A percentile compares a stretch with the other conserved stretches of the same genome.
Evolutionary conservation across 176 grass and related monocot genomes (phyloP).

Genomic region (Oryza australiensis): DNA sequence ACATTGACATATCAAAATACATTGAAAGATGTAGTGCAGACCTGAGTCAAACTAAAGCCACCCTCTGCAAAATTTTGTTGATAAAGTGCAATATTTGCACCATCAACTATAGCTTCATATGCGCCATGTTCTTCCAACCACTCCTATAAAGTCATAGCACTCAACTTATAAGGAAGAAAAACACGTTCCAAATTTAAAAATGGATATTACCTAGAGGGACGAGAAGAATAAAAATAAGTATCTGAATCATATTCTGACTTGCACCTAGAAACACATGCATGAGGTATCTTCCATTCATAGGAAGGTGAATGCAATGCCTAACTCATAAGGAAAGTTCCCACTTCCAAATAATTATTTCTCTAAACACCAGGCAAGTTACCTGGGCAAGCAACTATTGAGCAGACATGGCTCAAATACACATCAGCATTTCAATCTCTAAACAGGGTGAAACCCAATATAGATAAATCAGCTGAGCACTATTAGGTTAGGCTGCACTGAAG

Average conservation of each 20-base stretch:
- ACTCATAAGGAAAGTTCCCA: background rate
- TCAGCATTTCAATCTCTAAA: background rate
- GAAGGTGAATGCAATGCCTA: constrained; percentile 6
- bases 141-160: constrained; percentile 46
- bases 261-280: background rate
- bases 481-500: background rate
- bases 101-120: constrained; percentile 75
- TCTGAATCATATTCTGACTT: background rate
- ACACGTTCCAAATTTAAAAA: background rate
- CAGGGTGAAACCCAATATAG: background rate
- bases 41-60: constrained; percentile 83
- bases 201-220: background rate
- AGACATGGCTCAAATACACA: background rate
- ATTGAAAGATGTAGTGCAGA: constrained; percentile 38
- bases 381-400: background rate
- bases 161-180: background rate
- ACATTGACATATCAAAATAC: background rate
- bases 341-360: background rate
- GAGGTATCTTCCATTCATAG: constrained; percentile 3
- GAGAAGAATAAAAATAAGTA: background rate
- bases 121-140: constrained; percentile 64
- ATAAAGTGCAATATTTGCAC: constrained; percentile 88
- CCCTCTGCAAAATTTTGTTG: constrained; percentile 95
- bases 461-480: background rate
- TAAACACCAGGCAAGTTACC: background rate